phyloP scores from a whole-genome alignment of 2,329 filamentous ascomycete genomes.

The Ophidiomyces ophidiicola region DNA sequence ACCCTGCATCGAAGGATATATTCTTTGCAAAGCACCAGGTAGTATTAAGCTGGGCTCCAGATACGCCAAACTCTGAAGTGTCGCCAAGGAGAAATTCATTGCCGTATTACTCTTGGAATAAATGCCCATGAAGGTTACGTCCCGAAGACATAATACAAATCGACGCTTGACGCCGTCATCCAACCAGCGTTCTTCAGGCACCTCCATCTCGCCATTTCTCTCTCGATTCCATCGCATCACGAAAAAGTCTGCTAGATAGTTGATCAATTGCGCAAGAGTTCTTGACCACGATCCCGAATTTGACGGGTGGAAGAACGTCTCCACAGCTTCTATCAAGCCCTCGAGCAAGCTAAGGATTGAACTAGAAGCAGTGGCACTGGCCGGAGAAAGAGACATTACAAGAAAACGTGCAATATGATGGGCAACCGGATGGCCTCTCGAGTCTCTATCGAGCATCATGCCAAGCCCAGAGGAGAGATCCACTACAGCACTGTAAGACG shows the following conservation, averaged over 20 bases:
- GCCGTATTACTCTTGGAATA: slow-evolving; percentile 91
- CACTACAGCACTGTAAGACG: slow-evolving; percentile 68
- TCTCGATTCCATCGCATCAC: slow-evolving; percentile 97
- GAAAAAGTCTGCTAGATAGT: slow-evolving; percentile 89
- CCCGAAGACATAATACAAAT: slow-evolving; percentile 77
- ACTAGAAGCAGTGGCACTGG: slow-evolving; percentile 60
- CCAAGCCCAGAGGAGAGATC: slow-evolving; percentile 75
- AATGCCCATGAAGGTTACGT: slow-evolving; percentile 96
- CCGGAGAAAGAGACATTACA: slow-evolving; percentile 80
- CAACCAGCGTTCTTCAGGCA: slow-evolving; percentile 66
- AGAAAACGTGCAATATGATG: slow-evolving; percentile 92
- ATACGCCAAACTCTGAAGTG: slow-evolving; percentile 77
- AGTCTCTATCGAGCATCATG: slow-evolving; percentile 79
- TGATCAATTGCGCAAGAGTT: slow-evolving; percentile 77
- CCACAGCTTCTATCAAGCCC: slow-evolving; percentile 82
- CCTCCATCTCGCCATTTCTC: slow-evolving; percentile 78
- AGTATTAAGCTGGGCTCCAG: slow-evolving; percentile 85
- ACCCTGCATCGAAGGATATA: slow-evolving; percentile 93
- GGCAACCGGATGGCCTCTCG: slow-evolving; percentile 79
- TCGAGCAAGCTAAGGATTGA: slow-evolving; percentile 79
- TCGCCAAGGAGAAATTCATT: slow-evolving; percentile 81
- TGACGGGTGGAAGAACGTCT: slow-evolving; percentile 97
- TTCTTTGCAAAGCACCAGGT: slow-evolving; percentile 83
- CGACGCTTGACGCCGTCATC: slow-evolving; percentile 70
- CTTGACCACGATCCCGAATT: slow-evolving; percentile 89